These are phyloP conservation scores for Crithidia mellificae DNA, from an alignment of 208 protist genomes.

Conservation along the genomic window DNA sequence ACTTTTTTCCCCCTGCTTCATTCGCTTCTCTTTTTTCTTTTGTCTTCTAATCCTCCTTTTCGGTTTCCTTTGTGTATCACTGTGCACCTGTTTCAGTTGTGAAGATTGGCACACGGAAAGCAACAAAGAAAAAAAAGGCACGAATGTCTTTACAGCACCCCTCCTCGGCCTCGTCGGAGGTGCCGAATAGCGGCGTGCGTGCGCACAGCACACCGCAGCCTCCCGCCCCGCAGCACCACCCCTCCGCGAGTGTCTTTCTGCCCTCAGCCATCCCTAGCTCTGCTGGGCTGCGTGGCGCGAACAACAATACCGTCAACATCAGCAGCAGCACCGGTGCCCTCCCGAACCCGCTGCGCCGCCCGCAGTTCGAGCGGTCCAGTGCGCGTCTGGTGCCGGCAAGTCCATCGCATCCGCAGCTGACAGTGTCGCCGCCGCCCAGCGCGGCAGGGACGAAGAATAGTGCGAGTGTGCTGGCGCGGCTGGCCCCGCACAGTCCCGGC, in stretches of 20 bases:
- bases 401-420: neutral
- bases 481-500: constrained; percentile 31
- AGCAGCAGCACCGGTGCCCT: neutral
- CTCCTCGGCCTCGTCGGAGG: neutral
- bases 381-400: neutral
- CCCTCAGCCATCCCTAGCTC: neutral
- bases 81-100: too few relatives aligned
- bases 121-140: too few relatives aligned
- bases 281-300: neutral
- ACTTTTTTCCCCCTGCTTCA: too few relatives aligned
- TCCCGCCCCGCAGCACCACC: neutral
- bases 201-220: constrained; percentile 3
- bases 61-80: too few relatives aligned
- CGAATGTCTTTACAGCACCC: constrained; percentile 5
- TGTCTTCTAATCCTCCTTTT: too few relatives aligned
- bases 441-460: too few relatives aligned
- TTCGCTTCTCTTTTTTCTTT: too few relatives aligned
- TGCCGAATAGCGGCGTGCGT: neutral
- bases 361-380: constrained; percentile 10
- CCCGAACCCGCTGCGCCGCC: constrained; percentile 1
- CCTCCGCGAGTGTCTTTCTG: neutral
- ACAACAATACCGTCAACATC: too few relatives aligned
- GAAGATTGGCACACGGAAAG: too few relatives aligned
- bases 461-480: neutral
- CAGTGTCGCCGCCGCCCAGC: neutral